These are phyloP conservation scores for Sodiomyces alkalinus DNA, from an alignment of 2,329 filamentous ascomycete species.

Conservation along the genomic window DNA sequence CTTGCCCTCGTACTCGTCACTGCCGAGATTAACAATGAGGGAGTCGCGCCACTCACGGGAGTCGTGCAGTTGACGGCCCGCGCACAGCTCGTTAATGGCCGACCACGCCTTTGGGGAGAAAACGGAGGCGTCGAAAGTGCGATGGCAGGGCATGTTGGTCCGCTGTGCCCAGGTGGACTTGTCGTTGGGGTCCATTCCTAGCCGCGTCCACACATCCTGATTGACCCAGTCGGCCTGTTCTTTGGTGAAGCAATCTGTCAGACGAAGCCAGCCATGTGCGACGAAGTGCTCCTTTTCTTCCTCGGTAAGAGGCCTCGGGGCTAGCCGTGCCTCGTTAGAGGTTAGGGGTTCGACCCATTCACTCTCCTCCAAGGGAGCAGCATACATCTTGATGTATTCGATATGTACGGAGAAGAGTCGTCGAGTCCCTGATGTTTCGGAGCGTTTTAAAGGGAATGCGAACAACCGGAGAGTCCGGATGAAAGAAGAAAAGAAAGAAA, in stretches of 20 bases:
- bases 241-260: slow-evolving; percentile 19
- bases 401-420: too few species aligned
- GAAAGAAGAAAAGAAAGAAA: too few species aligned
- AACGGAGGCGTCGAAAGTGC: slow-evolving; percentile 31
- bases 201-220: slow-evolving; percentile 43
- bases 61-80: slow-evolving; percentile 34
- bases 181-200: slow-evolving; percentile 49
- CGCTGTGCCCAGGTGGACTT: slow-evolving; percentile 49
- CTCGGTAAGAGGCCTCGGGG: slow-evolving; percentile 15
- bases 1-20: slow-evolving; percentile 31
- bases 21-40: slow-evolving; percentile 56
- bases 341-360: slow-evolving; percentile 1
- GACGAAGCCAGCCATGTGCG: slow-evolving; percentile 20
- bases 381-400: too few species aligned
- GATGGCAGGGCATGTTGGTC: slow-evolving; percentile 49
- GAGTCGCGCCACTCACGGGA: slow-evolving; percentile 48
- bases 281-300: slow-evolving; percentile 26
- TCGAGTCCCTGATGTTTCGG: too few species aligned
- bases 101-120: slow-evolving; percentile 53
- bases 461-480: too few species aligned
- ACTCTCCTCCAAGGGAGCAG: too few species aligned
- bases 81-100: slow-evolving; percentile 50
- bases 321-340: not conserved
- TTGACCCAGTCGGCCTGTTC: slow-evolving; percentile 20
- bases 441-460: too few species aligned